Base-by-base conservation (phyloP, 2,329 filamentous ascomycete genomes). In the Claviceps sorghi region DNA sequence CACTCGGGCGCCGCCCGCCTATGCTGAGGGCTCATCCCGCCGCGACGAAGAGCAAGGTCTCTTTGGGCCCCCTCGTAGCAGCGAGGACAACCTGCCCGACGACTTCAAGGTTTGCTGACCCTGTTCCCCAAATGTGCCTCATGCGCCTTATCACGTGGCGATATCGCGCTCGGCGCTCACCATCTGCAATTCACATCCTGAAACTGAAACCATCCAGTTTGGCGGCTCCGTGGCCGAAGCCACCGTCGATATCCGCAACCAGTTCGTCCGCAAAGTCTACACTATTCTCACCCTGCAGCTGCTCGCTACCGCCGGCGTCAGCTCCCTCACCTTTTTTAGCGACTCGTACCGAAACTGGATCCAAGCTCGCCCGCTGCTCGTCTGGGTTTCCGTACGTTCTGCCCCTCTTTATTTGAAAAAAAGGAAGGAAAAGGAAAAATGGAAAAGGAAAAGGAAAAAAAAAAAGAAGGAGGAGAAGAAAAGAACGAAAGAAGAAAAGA, bases 211-310 rank as follows among this genome's bases (percentile, higher is more conserved):
- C 40, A 34, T 40, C 36, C 64, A 88, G 86, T 97, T 95, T 65
- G 93, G 91, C 60, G 90, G 89, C 56, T 88, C 84, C 19, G 90
- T 97, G 54, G 84, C 90, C 59, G 93, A 97, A 73, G 91, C 88
- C 47, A 95, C 90, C 21, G 76, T 97, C 64, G 89, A 95, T 63
- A 95, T 98, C 65, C 86, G 91, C 60, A 95, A 96, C 82, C 87
- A 93, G 70, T 98, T 96, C 69, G 78, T 95, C 61, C 84, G 90
- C 70, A 97, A 97, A 76, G 93, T 98, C 65, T 98, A 98, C 72
- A 85, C 89, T 54, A 98, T 98, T 69, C 77, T 98, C 72, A 95
- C 93, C n/a, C 82, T 88, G 50, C 93, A 98, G 68, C 82, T 98
- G 51, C 74, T 97, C 64, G 81, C 84, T 53, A 98, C 93, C 8